phyloP scores from a whole-genome alignment of 1,284 basidiomycete species.

The Sphaerobolus stellatus region DNA sequence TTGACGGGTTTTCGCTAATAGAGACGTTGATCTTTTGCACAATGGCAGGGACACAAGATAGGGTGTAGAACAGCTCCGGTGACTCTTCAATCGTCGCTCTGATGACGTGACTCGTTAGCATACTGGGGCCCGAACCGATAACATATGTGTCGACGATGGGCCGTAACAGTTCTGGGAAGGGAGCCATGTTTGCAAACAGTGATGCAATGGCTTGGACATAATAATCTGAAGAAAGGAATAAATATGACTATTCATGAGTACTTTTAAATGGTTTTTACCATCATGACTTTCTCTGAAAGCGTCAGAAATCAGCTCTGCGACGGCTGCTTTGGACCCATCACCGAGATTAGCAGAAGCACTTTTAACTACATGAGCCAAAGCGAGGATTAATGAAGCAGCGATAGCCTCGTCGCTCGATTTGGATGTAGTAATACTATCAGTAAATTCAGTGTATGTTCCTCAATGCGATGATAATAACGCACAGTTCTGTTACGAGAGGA shows the following conservation, averaged over 20 bases:
- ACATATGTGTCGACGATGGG: conserved; percentile 53
- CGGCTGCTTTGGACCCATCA: conserved; percentile 68
- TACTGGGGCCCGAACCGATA: conserved; percentile 10
- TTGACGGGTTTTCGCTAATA: conserved; percentile 68
- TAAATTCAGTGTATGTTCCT: conserved; percentile 35
- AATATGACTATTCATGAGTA: conserved; percentile 4
- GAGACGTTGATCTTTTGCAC: conserved; percentile 75
- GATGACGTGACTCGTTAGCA: conserved; percentile 21
- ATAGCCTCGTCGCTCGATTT: conserved; percentile 72
- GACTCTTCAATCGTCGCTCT: conserved; percentile 49
- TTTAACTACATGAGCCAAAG: conserved; percentile 75
- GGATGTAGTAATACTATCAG: conserved; percentile 53
- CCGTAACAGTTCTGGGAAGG: conserved; percentile 63
- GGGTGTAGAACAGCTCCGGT: conserved; percentile 26
- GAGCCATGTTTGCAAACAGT: conserved; percentile 67
- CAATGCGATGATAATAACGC: conserved; percentile 10
- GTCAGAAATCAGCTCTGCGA: conserved; percentile 75
- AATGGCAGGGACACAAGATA: conserved; percentile 57
- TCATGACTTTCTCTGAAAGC: conserved; percentile 75
- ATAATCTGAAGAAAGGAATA: conserved; percentile 48
- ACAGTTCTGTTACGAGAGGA: conserved; percentile 85
- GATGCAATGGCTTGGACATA: conserved; percentile 71
- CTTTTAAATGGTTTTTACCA: conserved; percentile 45
- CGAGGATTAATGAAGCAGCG: conserved; percentile 71
- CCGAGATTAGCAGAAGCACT: conserved; percentile 77